Evolutionary conservation across 345 rosid species (phyloP).

Genomic region (Eucalyptus camaldulensis): DNA sequence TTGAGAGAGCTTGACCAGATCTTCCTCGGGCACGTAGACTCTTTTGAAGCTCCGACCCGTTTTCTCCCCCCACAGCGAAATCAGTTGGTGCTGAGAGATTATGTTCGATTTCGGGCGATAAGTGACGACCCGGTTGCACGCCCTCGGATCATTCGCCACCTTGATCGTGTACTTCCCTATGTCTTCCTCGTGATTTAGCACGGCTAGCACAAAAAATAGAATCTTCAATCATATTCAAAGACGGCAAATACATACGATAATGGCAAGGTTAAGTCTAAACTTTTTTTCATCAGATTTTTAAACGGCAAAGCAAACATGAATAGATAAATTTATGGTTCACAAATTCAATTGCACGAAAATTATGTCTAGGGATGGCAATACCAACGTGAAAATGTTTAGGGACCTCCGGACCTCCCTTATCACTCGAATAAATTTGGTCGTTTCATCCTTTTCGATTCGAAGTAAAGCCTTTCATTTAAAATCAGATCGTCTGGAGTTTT

Average conservation of each 20-base stretch:
- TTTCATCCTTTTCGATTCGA: background rate
- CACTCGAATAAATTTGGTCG: background rate
- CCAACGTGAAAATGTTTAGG: background rate
- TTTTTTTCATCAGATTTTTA: background rate
- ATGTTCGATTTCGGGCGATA: constrained; percentile 5
- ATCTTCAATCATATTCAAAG: background rate
- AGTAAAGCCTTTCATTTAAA: background rate
- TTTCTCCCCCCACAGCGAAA: constrained; percentile 28
- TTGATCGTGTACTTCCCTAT: constrained; percentile 21
- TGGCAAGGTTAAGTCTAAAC: background rate
- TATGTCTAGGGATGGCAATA: background rate
- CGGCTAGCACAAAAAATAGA: background rate
- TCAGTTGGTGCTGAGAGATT: constrained; percentile 18
- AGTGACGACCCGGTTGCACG: constrained; percentile 5
- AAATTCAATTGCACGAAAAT: background rate
- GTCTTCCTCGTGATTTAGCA: constrained; percentile 29
- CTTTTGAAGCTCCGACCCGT: constrained; percentile 11
- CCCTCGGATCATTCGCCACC: constrained; percentile 20
- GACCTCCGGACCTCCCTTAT: background rate
- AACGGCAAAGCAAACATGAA: background rate
- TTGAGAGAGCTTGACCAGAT: constrained; percentile 16
- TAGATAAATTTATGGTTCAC: background rate
- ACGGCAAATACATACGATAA: background rate
- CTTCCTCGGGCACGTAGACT: constrained; percentile 8
- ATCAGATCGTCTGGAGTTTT: background rate